Base-by-base conservation (phyloP, 2,329 filamentous ascomycete genomes). In the Davidsoniella virescens region DNA sequence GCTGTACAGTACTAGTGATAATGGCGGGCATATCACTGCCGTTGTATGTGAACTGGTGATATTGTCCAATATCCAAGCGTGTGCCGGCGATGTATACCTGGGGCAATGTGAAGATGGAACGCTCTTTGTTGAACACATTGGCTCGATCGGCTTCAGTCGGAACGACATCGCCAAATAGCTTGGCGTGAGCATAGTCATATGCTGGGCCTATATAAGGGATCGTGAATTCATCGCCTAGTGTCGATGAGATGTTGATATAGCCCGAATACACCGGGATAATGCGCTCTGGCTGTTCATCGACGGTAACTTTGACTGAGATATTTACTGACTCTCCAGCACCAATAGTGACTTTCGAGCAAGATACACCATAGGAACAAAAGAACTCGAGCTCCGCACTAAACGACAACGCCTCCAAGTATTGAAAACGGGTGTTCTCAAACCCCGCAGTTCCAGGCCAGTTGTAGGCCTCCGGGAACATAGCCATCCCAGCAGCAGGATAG, bases 271-370 rank as follows among this genome's bases (percentile, higher is more conserved):
- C 45, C 8, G 49, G 49, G 9, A 51, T 20, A 4, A 29, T 44
- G n/a, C 12, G 14, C 7, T 23, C 43, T 38, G 78, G 71, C 47
- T 64, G 62, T 37, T 70, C 68, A 54, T 71, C 72, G 56, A 94
- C 72, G 55, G 76, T 71, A 54, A 94, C 70, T 62, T 75, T 20
- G 18, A 50, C 10, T 20, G 37, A 33, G 29, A 50, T 16, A 6
- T 50, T 36, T n/a, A 18, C 25, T 9, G 39, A 44, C 14, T 43
- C 12, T n/a, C 47, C 47, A 14, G 23, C 39, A 6, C 36, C 23
- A 12, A 50, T 29, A 18, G 16, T 38, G n/a, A 50, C 23, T 16
- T 36, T 23, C 14, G 39, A 20, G 8, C 47, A 50, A 9, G 47
- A 29, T 10, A 29, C 33, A 8, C 40, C 47, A 1, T 39, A 25